Evolutionary conservation across 164 flowering plant genomes (phyloP), one percentile per base, ranked within the genome.

Genomic region (Taxillus chinensis): DNA sequence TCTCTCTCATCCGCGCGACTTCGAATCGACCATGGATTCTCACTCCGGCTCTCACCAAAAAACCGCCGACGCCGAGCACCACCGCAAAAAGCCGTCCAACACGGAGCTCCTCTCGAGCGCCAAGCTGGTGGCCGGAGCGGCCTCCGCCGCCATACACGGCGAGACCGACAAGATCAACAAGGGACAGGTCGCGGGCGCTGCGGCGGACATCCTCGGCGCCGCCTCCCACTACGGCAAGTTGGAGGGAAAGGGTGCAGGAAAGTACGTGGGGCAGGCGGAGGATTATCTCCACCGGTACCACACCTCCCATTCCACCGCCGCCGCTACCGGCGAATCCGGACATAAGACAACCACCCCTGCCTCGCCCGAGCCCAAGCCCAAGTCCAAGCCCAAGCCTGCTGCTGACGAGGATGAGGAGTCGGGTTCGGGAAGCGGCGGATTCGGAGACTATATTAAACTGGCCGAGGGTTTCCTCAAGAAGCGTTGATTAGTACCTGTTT

Each of bases 41-140:
- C 27, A 27, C 27, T 27, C 27, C 27, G 27, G 27, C 27, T 27
- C 27, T 27, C 27, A 27, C 27, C 27, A 27, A 27, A 27, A 27
- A 27, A 27, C 27, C 27, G 27, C 27, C 27, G 27, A 27, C 27
- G 27, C 27, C 27, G 27, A 27, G 27, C 27, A 27, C 27, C 27
- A 27, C 27, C 27, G 27, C 27, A 27, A 27, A 2, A 27, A 27
- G 46, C 45, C 45, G 0, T 77, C 85, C 10, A 62, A 56, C 59
- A 13, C 75, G 5, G 83, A 81, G 56, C 80, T 83, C 16, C 41
- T 83, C 9, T 61, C 78, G 8, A 76, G 76, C 66, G 85, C 88
- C 65, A 83, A 83, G 64, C 2, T 73, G 49, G 68, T 83, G 55
- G 78, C 83, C 2, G 88, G 65, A 12, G 85, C 85, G 3, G 82